Conservation (phyloP, 2,329 filamentous ascomycete species). For the Beauveria medogensis region DNA sequence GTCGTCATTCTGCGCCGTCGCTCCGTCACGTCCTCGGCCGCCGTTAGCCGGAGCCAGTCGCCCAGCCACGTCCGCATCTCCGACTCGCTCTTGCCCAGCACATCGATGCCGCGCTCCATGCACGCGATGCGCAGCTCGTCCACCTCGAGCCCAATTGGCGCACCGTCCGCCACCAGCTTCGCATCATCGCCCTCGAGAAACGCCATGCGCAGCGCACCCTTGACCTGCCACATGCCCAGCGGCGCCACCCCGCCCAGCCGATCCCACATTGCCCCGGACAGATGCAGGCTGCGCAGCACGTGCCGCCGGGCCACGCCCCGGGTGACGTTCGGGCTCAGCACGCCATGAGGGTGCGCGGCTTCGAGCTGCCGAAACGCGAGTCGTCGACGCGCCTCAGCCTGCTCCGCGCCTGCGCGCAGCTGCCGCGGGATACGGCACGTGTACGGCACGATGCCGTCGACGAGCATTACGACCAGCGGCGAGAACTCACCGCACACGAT, state of each 20-base stretch:
- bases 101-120: conserved; percentile 58
- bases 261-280: conserved; percentile 44
- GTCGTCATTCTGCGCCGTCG: conserved; percentile 31
- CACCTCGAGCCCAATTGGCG: conserved; percentile 43
- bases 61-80: conserved; percentile 41
- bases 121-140: conserved; percentile 65
- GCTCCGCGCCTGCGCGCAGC: conserved; percentile 47
- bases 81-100: conserved; percentile 47
- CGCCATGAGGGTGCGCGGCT: conserved; percentile 25
- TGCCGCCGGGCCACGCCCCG: conserved; percentile 25
- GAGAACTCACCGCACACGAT: conserved; percentile 80
- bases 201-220: conserved; percentile 45
- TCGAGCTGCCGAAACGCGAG: conserved; percentile 39
- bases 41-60: conserved; percentile 41
- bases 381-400: conserved; percentile 44
- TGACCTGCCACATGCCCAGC: conserved; percentile 42
- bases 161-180: conserved; percentile 57
- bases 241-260: conserved; percentile 36
- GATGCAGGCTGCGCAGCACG: conserved; percentile 34
- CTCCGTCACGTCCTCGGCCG: conserved; percentile 28
- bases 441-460: conserved; percentile 65
- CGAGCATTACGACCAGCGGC: conserved; percentile 64
- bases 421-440: conserved; percentile 79
- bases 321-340: conserved; percentile 25
- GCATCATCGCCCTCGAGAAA: conserved; percentile 65